These are phyloP conservation scores for Monosporascus sp. DNA, from an alignment of 2,329 filamentous ascomycete species.

Conservation along the genomic window DNA sequence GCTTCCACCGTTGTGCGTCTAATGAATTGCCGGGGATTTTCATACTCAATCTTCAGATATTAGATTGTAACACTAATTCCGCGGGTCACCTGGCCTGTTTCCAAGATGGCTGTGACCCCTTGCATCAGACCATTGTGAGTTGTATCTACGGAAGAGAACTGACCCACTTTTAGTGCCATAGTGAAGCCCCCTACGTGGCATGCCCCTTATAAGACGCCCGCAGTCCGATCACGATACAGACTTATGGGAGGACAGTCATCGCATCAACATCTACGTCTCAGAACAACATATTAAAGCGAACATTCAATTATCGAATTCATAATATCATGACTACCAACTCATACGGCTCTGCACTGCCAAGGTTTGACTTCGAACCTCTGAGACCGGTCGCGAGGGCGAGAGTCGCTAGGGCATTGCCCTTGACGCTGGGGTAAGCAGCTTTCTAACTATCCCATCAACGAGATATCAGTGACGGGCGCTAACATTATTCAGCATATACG, in stretches of 20 bases:
- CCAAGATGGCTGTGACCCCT: background rate
- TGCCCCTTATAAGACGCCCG: background rate
- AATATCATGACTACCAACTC: background rate
- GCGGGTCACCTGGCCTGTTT: background rate
- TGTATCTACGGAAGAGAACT: background rate
- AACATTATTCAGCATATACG: background rate
- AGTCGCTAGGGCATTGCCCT: background rate
- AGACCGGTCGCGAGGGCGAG: background rate
- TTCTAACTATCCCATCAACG: background rate
- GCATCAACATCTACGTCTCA: background rate
- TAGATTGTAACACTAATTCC: background rate
- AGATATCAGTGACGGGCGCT: background rate
- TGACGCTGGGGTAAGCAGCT: background rate
- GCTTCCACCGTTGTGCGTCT: background rate
- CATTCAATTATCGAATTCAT: background rate
- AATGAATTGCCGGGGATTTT: background rate
- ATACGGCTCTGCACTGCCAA: background rate
- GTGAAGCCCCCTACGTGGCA: background rate
- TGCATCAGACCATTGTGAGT: background rate
- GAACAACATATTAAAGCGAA: background rate
- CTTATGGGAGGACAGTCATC: background rate
- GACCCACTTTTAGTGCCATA: background rate
- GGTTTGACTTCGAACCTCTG: background rate
- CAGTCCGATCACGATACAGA: background rate
- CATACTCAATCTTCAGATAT: background rate